Evolutionary conservation across 768 basidiomycete genomes (phyloP), one percentile per base, ranked within the genome.

Genomic region (Cyathus striatus): DNA sequence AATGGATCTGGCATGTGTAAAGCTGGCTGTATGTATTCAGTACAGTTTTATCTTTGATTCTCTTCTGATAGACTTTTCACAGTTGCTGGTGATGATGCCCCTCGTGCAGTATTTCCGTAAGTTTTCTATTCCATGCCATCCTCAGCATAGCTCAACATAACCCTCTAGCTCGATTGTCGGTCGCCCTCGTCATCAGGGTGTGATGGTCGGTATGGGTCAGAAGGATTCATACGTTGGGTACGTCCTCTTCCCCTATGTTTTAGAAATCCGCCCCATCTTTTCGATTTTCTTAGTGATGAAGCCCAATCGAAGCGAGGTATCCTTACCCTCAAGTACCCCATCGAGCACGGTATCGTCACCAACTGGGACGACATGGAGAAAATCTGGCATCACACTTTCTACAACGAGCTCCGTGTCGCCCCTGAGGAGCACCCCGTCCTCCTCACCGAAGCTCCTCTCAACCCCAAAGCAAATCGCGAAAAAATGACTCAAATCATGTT

Each of bases 351-450:
- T 67, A 86, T 91, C 59, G 88, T 95, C 63, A 93, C 91, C 66
- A 93, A 96, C 81, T 96, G 93, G 93, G 93, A 94, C 57, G 92
- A 94, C 68, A 94, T 94, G 91, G 93, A 95, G 74, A 93, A 94
- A 73, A 94, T 94, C 64, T 95, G 91, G 91, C 90, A 93, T 65
- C 91, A 94, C 74, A 93, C 92, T 23, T 95, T 94, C 69, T 94
- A 90, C 81, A 93, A 93, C 63, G 90, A 91, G 66, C 82, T 91
- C 47, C 89, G 90, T 69, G 89, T 93, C 53, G 90, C 89, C 3
- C 90, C 90, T 22, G 89, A 93, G 65, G 89, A 91, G 72, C 88
- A 92, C 73, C 90, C 90, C 49, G 85, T 92, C 54, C 76, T 94
- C 45, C 75, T 92, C 60, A 94, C 90, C 48, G 90, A 94, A 67